A percentile compares a stretch with the other conserved stretches of the same genome.
Evolutionary conservation across 371 early-diverging fungal species (phyloP).

Genomic region (Syncephalis fuscata): DNA sequence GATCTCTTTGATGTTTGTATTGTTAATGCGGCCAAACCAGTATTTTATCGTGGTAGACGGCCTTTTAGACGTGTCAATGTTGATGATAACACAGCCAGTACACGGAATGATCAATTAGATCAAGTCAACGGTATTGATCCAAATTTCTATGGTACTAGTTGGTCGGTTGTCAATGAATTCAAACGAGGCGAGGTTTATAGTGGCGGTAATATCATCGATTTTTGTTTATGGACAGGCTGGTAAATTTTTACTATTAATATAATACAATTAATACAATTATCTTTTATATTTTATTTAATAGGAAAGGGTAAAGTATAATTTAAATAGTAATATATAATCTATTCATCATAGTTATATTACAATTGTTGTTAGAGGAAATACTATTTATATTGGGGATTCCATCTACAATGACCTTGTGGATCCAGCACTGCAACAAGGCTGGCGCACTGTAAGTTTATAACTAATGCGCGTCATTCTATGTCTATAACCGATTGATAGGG

Average conservation of each 20-base stretch:
- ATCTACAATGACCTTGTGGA: conserved; percentile 45
- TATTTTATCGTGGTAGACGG: conserved; percentile 31
- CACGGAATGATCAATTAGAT: too few relatives aligned
- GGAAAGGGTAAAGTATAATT: conserved; percentile 5
- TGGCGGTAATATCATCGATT: conserved; percentile 39
- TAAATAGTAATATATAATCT: not conserved
- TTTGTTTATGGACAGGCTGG: conserved; percentile 36
- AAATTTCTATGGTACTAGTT: conserved; percentile 18
- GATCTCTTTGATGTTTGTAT: conserved; percentile 46
- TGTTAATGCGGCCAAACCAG: conserved; percentile 36
- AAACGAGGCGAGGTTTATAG: conserved; percentile 36
- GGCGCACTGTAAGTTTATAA: conserved; percentile 23
- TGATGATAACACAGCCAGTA: not conserved
- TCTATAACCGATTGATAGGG: conserved; percentile 11
- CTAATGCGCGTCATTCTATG: conserved; percentile 12
- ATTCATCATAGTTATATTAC: not conserved
- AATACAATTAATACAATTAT: not conserved
- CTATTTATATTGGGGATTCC: conserved; percentile 51
- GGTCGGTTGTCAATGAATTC: conserved; percentile 30
- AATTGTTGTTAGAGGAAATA: conserved; percentile 20
- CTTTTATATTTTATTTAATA: not conserved
- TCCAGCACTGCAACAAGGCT: conserved; percentile 42
- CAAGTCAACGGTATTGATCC: not conserved
- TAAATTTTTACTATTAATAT: conserved; percentile 4
- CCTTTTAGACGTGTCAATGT: conserved; percentile 29